A percentile compares a stretch with the other conserved stretches of the same genome.
Evolutionary conservation across 805 yeast species (phyloP).

Genomic region (Priceomyces carsonii): DNA sequence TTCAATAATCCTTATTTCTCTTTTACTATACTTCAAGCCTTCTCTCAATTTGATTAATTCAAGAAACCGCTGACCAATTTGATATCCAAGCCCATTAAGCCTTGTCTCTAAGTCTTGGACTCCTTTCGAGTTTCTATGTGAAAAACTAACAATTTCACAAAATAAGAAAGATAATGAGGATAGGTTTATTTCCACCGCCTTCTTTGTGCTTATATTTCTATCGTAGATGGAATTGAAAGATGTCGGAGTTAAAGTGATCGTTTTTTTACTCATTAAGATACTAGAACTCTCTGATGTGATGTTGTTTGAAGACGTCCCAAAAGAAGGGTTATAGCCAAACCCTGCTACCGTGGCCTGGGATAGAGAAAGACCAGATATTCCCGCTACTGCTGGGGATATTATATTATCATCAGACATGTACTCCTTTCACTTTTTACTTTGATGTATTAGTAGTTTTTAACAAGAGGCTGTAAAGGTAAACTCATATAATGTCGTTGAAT

Average conservation of each 20-base stretch:
- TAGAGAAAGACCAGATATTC: conserved; percentile 29
- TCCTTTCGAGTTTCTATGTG: conserved; percentile 61
- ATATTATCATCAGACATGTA: conserved; percentile 24
- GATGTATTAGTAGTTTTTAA: neutral
- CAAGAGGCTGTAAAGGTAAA: too few relatives aligned
- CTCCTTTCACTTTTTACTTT: neutral
- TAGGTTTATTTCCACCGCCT: conserved; percentile 65
- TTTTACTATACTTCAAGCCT: conserved; percentile 58
- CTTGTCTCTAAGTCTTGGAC: conserved; percentile 58
- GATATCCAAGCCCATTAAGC: conserved; percentile 73
- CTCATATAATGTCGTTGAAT: too few relatives aligned
- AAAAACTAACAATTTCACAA: conserved; percentile 67
- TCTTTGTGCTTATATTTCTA: conserved; percentile 59
- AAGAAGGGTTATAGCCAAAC: conserved; percentile 46
- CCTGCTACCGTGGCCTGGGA: conserved; percentile 29
- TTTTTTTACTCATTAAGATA: conserved; percentile 31
- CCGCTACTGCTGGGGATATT: conserved; percentile 31
- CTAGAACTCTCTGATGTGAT: conserved; percentile 40
- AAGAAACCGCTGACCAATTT: conserved; percentile 68
- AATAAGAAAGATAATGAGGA: conserved; percentile 70
- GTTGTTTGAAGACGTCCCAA: conserved; percentile 42
- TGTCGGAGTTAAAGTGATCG: conserved; percentile 31
- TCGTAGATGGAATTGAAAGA: conserved; percentile 59
- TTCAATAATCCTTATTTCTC: conserved; percentile 68
- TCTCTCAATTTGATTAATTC: conserved; percentile 72